Conservation (phyloP, 768 basidiomycete species). For the Suillus cothurnatus region DNA sequence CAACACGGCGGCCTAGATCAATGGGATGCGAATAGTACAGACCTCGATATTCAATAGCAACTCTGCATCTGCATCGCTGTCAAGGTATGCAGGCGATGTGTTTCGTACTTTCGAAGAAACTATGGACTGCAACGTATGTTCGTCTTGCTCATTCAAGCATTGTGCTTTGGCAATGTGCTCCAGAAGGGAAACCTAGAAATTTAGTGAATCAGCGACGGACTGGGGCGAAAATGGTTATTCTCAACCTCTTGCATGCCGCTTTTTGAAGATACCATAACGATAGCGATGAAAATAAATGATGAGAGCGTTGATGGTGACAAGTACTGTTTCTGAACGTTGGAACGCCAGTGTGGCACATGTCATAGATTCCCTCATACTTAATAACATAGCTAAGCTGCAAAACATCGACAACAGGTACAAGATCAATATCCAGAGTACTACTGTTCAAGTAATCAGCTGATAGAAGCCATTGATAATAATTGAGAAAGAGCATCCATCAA, state of each 20-base stretch:
- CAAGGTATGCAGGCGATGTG: slow-evolving; percentile 47
- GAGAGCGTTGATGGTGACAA: neutral
- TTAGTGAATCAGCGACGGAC: neutral
- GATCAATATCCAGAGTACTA: slow-evolving; percentile 7
- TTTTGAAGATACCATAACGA: slow-evolving; percentile 5
- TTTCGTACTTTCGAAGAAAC: slow-evolving; percentile 47
- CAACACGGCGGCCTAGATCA: slow-evolving; percentile 1
- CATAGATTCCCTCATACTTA: neutral
- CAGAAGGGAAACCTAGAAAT: slow-evolving; percentile 51
- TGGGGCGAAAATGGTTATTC: slow-evolving; percentile 7
- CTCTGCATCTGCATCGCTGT: slow-evolving; percentile 76
- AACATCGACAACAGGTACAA: slow-evolving; percentile 23
- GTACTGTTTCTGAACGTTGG: neutral
- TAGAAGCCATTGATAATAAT: slow-evolving; percentile 4
- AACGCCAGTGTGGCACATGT: neutral
- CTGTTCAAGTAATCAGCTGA: slow-evolving; percentile 5
- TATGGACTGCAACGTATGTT: slow-evolving; percentile 56
- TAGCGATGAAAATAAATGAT: neutral
- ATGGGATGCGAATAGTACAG: slow-evolving; percentile 26
- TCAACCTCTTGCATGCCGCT: slow-evolving; percentile 30
- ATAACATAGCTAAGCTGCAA: slow-evolving; percentile 4
- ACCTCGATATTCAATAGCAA: slow-evolving; percentile 69
- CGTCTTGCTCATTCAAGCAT: slow-evolving; percentile 67
- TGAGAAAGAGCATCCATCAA: neutral
- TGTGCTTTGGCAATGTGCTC: slow-evolving; percentile 61